These are phyloP conservation scores for Mortierella polycephala DNA, from an alignment of 371 early-diverging fungal genomes.

Conservation along the genomic window DNA sequence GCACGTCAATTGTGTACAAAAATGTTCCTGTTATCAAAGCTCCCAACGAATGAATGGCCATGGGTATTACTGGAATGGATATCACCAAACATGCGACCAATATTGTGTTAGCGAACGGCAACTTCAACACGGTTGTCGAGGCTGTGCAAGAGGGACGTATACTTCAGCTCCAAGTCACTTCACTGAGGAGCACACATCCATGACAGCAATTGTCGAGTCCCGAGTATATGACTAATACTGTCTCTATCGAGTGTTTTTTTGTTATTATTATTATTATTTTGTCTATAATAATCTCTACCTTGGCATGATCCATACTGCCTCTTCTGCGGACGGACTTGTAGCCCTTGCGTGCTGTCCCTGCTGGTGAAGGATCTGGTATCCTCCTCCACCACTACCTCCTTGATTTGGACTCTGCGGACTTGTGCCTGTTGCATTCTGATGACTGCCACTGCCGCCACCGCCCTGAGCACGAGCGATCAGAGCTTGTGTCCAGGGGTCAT, in stretches of 20 bases:
- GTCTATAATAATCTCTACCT: no score
- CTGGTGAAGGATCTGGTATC: background rate
- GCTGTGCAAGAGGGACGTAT: slow-evolving; percentile 91
- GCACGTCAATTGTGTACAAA: slow-evolving; percentile 1
- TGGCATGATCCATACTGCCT: no score
- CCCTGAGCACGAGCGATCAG: slow-evolving; percentile 43
- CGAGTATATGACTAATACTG: no score
- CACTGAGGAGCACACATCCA: no score
- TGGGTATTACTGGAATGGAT: slow-evolving; percentile 92
- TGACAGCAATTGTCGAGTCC: no score
- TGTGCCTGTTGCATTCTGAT: no score
- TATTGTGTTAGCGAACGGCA: slow-evolving; percentile 85
- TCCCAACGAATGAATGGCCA: slow-evolving; percentile 92
- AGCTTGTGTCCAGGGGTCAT: slow-evolving; percentile 49
- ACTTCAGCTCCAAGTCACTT: no score
- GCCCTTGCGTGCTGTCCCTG: no score
- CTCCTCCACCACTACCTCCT: background rate
- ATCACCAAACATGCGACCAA: slow-evolving; percentile 93
- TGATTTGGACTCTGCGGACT: no score
- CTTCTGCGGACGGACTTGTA: no score
- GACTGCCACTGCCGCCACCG: background rate
- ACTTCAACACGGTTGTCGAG: slow-evolving; percentile 83
- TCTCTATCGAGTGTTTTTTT: no score
- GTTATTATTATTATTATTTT: no score
- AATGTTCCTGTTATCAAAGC: slow-evolving; percentile 92